phyloP scores from a whole-genome alignment of 2,329 filamentous ascomycete genomes.

The Pseudogymnoascus destructans region DNA sequence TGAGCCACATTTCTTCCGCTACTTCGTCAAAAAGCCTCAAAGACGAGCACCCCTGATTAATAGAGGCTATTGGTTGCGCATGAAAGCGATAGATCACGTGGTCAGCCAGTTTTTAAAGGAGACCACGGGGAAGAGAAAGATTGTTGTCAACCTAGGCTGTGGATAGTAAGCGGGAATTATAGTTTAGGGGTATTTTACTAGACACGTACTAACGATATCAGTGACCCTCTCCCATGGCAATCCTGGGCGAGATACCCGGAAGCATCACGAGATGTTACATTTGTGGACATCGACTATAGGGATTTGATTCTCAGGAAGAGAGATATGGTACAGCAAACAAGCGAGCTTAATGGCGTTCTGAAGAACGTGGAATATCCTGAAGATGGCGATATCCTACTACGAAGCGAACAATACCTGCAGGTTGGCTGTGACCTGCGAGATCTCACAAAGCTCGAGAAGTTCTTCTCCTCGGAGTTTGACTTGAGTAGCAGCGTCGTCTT shows the following conservation, averaged over 20 bases:
- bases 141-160: slow-evolving; percentile 76
- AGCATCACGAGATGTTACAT: slow-evolving; percentile 45
- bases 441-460: slow-evolving; percentile 43
- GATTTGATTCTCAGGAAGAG: slow-evolving; percentile 66
- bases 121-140: slow-evolving; percentile 44
- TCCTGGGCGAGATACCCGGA: slow-evolving; percentile 55
- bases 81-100: slow-evolving; percentile 66
- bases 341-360: slow-evolving; percentile 42
- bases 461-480: slow-evolving; percentile 46
- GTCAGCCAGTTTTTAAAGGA: slow-evolving; percentile 60
- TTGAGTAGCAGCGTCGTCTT: slow-evolving; percentile 50
- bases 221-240: slow-evolving; percentile 79
- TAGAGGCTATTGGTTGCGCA: slow-evolving; percentile 74
- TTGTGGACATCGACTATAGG: slow-evolving; percentile 79
- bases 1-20: slow-evolving; percentile 72
- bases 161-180: slow-evolving; percentile 57
- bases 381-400: slow-evolving; percentile 40
- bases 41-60: slow-evolving; percentile 81
- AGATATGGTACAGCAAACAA: slow-evolving; percentile 49
- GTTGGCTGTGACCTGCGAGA: slow-evolving; percentile 72
- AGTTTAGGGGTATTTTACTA: background rate
- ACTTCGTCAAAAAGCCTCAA: slow-evolving; percentile 76
- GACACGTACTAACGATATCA: slow-evolving; percentile 27
- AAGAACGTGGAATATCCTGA: slow-evolving; percentile 32
- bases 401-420: slow-evolving; percentile 60